Percentiles rank a stretch among this genome's conserved stretches.
phyloP scores from a whole-genome alignment of 768 basidiomycete genomes.

The Trametes punicea region DNA sequence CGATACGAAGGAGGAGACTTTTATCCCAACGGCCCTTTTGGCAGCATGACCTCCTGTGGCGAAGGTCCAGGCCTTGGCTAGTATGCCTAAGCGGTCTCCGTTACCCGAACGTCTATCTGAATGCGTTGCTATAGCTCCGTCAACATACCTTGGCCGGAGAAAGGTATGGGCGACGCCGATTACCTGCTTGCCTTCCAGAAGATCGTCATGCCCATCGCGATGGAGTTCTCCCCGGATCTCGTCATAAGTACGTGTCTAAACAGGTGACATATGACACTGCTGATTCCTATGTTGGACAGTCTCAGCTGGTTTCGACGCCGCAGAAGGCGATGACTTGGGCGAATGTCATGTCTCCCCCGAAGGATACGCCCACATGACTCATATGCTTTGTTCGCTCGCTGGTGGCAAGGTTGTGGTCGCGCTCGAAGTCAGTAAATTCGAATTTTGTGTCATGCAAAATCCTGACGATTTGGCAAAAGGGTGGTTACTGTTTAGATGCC shows the following conservation, averaged over 20 bases:
- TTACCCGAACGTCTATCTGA: not conserved
- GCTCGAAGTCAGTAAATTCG: conserved; percentile 64
- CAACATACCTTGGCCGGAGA: conserved; percentile 91
- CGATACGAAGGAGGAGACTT: conserved; percentile 90
- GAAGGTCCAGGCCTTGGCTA: conserved; percentile 80
- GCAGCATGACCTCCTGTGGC: conserved; percentile 82
- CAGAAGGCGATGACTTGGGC: conserved; percentile 87
- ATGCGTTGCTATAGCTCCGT: conserved; percentile 60
- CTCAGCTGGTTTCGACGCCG: conserved; percentile 97
- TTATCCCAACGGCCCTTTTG: conserved; percentile 92
- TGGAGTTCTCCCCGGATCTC: conserved; percentile 94
- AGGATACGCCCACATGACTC: conserved; percentile 98
- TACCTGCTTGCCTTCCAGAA: conserved; percentile 96
- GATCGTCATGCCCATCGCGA: conserved; percentile 93
- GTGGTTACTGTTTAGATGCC: conserved; percentile 91
- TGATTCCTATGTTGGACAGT: conserved; percentile 46
- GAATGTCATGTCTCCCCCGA: conserved; percentile 87
- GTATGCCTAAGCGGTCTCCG: conserved; percentile 43
- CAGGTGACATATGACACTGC: not conserved
- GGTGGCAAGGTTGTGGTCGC: conserved; percentile 88
- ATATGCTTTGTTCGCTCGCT: conserved; percentile 89
- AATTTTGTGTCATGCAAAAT: not conserved
- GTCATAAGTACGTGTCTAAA: conserved; percentile 74
- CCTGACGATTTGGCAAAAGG: conserved; percentile 46
- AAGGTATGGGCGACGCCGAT: conserved; percentile 90